phyloP scores from a whole-genome alignment of 768 basidiomycete genomes.

The Krasilnikovozyma curviuscula region DNA sequence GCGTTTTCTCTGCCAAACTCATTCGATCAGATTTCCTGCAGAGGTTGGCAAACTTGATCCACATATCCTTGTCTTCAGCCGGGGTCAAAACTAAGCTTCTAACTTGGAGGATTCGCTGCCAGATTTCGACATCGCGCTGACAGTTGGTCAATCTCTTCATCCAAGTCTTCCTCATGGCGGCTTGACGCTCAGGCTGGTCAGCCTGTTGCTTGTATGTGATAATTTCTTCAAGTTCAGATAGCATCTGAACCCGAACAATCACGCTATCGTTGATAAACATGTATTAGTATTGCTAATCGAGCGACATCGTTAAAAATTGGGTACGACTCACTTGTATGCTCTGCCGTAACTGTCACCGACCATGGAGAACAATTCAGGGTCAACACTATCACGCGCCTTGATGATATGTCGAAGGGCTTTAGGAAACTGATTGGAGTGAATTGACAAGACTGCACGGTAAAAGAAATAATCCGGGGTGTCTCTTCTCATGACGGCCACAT shows the following conservation, averaged over 20 bases:
- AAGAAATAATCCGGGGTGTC: conserved; percentile 89
- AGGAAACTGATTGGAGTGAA: conserved; percentile 89
- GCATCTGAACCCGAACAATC: conserved; percentile 94
- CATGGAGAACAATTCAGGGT: conserved; percentile 74
- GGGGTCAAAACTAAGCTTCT: conserved; percentile 81
- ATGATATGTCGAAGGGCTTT: conserved; percentile 78
- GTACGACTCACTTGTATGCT: conserved; percentile 60
- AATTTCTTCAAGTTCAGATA: conserved; percentile 94
- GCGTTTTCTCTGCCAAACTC: conserved; percentile 87
- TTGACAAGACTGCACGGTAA: conserved; percentile 84
- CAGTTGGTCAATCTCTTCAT: conserved; percentile 94
- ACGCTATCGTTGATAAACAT: conserved; percentile 34
- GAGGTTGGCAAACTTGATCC: conserved; percentile 96
- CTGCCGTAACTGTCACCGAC: conserved; percentile 94
- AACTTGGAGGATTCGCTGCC: conserved; percentile 94
- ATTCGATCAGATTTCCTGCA: conserved; percentile 90
- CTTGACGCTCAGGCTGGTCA: conserved; percentile 84
- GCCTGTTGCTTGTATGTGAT: conserved; percentile 85
- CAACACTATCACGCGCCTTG: conserved; percentile 75
- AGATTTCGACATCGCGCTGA: conserved; percentile 94
- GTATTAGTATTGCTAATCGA: not conserved
- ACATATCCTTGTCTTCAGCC: conserved; percentile 86
- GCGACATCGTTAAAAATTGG: not conserved
- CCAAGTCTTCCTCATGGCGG: conserved; percentile 83
- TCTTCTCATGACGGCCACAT: conserved; percentile 75